phyloP scores from a whole-genome alignment of 257 asterid species.

The Craterostigma plantagineum region DNA sequence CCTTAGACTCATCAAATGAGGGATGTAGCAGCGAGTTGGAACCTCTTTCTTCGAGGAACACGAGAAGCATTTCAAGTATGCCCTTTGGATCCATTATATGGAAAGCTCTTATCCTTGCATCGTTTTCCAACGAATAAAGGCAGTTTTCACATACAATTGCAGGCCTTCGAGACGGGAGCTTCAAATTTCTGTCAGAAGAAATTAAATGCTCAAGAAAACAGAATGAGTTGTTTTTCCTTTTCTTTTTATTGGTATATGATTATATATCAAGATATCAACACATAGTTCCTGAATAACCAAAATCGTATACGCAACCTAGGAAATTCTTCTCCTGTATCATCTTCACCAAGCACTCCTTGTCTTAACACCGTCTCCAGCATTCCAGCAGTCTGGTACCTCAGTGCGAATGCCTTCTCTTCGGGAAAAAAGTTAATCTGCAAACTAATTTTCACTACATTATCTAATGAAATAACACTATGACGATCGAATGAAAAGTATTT shows the following conservation, averaged over 20 bases:
- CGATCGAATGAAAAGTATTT: conserved; percentile 5
- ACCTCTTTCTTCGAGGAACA: conserved; percentile 79
- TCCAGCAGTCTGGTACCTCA: conserved; percentile 94
- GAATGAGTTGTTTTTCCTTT: neutral
- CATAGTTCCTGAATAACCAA: no score
- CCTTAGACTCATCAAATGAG: conserved; percentile 43
- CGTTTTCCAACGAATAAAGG: conserved; percentile 60
- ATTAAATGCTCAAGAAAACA: conserved; percentile 1
- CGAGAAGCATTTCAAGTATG: conserved; percentile 51
- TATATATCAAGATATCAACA: no score
- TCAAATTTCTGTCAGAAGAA: conserved; percentile 42
- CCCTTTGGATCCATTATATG: conserved; percentile 78
- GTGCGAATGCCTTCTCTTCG: conserved; percentile 74
- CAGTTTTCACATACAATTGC: conserved; percentile 87
- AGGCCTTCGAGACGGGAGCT: conserved; percentile 81
- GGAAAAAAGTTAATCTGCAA: conserved; percentile 89
- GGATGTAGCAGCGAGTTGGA: conserved; percentile 27
- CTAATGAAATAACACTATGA: conserved; percentile 10
- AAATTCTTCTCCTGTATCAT: conserved; percentile 86
- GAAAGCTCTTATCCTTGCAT: conserved; percentile 61
- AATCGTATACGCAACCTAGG: conserved; percentile 39
- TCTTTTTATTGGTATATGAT: no score
- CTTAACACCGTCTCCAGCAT: conserved; percentile 89
- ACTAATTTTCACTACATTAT: conserved; percentile 45
- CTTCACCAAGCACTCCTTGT: conserved; percentile 96